Conservation (phyloP, 352 stramenopile species). For the Phytophthora agathidicida region DNA sequence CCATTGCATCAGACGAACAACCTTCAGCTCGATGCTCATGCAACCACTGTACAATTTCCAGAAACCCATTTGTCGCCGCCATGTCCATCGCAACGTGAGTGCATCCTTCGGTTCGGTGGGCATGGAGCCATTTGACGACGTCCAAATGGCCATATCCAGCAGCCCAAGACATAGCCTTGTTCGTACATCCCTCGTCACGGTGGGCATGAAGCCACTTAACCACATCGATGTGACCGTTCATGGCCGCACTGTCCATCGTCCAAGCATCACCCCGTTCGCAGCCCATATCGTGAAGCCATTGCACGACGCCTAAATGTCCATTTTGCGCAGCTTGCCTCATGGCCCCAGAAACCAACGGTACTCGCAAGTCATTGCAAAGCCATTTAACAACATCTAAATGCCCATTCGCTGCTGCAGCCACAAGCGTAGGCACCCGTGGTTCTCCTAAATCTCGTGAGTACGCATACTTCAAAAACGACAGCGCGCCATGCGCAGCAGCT, state of each 20-base stretch:
- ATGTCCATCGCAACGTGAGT: slow-evolving; percentile 20
- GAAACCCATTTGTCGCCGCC: slow-evolving; percentile 9
- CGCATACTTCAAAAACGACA: slow-evolving; percentile 32
- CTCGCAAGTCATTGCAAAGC: slow-evolving; percentile 14
- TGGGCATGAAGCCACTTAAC: slow-evolving; percentile 33
- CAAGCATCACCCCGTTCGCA: slow-evolving; percentile 12
- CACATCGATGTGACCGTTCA: slow-evolving; percentile 19
- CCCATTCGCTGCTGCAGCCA: slow-evolving; percentile 28
- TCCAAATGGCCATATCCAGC: slow-evolving; percentile 26
- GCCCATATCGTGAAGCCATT: slow-evolving; percentile 24
- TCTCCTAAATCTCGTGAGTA: slow-evolving; percentile 10
- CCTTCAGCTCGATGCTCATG: slow-evolving; percentile 19
- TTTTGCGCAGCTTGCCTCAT: slow-evolving; percentile 31
- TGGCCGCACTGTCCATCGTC: slow-evolving; percentile 22
- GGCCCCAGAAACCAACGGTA: slow-evolving; percentile 15
- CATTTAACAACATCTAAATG: slow-evolving; percentile 28
- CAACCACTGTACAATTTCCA: slow-evolving; percentile 27
- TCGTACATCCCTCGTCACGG: slow-evolving; percentile 27
- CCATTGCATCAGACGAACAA: slow-evolving; percentile 21
- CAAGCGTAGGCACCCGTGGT: slow-evolving; percentile 1
- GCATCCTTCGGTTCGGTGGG: slow-evolving; percentile 24
- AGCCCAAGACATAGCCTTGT: slow-evolving; percentile 26
- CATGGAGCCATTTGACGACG: slow-evolving; percentile 29
- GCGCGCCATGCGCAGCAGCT: slow-evolving; percentile 11
- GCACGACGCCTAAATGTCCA: slow-evolving; percentile 16